phyloP scores from a whole-genome alignment of 2,329 filamentous ascomycete species.

The Sporothrix globosa region DNA sequence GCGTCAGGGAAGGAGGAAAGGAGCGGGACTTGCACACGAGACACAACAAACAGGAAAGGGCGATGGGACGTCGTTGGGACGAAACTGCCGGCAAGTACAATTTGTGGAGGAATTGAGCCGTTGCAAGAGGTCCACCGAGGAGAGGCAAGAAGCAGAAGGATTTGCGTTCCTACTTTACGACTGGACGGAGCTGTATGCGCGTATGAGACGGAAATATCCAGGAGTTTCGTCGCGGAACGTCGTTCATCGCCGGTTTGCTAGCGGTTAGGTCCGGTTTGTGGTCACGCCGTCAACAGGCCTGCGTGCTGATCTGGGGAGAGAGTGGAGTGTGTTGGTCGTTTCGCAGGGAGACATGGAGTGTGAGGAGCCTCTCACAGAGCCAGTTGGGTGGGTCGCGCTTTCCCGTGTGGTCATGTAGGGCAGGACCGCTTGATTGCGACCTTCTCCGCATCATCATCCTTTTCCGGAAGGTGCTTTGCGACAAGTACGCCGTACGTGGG shows the following conservation, averaged over 20 bases:
- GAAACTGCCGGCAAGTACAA: too few relatives aligned
- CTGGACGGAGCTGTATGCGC: not conserved
- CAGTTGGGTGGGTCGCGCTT: constrained; percentile 13
- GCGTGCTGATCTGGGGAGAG: constrained; percentile 2
- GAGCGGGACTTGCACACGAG: too few relatives aligned
- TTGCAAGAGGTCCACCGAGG: constrained; percentile 11
- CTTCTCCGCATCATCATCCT: constrained; percentile 21
- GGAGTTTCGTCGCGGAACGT: constrained; percentile 15
- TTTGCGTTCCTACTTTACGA: too few relatives aligned
- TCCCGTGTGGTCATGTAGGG: not conserved
- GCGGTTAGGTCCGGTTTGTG: not conserved
- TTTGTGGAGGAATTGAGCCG: constrained; percentile 15
- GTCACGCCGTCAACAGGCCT: constrained; percentile 3
- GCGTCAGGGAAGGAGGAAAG: not conserved
- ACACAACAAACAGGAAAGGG: not conserved
- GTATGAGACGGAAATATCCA: not conserved
- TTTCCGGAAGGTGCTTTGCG: constrained; percentile 22
- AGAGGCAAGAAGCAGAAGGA: not conserved
- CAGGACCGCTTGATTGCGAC: constrained; percentile 16
- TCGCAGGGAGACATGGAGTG: not conserved
- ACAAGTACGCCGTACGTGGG: not conserved
- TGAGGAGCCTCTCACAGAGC: not conserved
- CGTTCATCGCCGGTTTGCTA: constrained; percentile 3
- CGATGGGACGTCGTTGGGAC: not conserved
- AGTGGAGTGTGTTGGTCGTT: not conserved